phyloP scores from a whole-genome alignment of 2,329 filamentous ascomycete genomes.

The Lecanicillium sp. region DNA sequence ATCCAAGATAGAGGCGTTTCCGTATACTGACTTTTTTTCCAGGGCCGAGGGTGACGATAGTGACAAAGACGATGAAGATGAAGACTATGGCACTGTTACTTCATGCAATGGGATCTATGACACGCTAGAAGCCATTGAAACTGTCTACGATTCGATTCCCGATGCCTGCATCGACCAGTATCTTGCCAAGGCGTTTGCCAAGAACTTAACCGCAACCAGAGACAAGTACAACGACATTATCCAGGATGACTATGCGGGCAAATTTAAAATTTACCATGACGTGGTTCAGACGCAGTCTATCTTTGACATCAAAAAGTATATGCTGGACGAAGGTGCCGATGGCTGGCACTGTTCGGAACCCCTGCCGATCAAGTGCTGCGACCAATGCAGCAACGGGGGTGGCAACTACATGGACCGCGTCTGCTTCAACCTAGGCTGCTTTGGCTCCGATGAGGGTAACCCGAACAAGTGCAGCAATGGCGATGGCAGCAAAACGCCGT shows the following conservation, averaged over 20 bases:
- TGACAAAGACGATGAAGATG: neutral
- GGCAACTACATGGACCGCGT: slow-evolving; percentile 2
- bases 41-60: neutral
- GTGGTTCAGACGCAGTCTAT: neutral
- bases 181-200: neutral
- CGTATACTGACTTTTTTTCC: neutral
- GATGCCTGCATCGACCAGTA: slow-evolving; percentile 1
- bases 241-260: neutral
- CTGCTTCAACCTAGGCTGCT: neutral
- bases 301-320: slow-evolving; percentile 2
- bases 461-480: slow-evolving; percentile 1
- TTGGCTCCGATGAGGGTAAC: neutral
- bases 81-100: neutral
- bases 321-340: neutral
- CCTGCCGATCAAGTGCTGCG: slow-evolving; percentile 1
- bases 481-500: neutral
- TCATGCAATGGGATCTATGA: neutral
- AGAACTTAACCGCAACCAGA: slow-evolving; percentile 1
- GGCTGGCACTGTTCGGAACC: neutral
- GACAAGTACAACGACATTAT: slow-evolving; percentile 4
- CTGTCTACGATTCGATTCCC: neutral
- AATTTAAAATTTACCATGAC: slow-evolving; percentile 3
- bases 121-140: neutral
- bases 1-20: too few species aligned
- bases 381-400: neutral